Conservation (phyloP, 257 asterid genomes). For the Schizonepeta tenuifolia region DNA sequence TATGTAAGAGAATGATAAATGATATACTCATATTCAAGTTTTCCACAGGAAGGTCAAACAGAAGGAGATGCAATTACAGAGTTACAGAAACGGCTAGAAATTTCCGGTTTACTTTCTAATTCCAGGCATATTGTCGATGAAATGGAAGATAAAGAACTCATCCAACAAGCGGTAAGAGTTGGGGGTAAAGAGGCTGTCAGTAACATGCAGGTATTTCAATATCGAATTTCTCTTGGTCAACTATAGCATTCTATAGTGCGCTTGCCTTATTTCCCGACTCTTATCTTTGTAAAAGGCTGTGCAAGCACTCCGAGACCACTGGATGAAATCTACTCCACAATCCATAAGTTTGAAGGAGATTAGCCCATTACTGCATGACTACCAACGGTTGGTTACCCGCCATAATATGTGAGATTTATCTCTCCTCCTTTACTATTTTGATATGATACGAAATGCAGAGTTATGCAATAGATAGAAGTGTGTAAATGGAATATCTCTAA, state of each 20-base stretch:
- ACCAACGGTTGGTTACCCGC: conserved; percentile 65
- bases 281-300: conserved; percentile 55
- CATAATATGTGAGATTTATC: conserved; percentile 66
- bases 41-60: conserved; percentile 57
- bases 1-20: background rate
- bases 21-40: conserved; percentile 15
- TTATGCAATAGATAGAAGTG: background rate
- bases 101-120: conserved; percentile 53
- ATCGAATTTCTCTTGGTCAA: conserved; percentile 20
- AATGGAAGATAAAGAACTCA: conserved; percentile 72
- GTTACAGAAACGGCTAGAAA: conserved; percentile 62
- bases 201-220: conserved; percentile 58
- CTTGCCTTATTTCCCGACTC: conserved; percentile 33
- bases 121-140: conserved; percentile 54
- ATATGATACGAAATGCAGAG: conserved; percentile 8
- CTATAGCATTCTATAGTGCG: conserved; percentile 11
- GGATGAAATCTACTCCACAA: conserved; percentile 68
- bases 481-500: background rate
- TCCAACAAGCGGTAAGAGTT: conserved; percentile 62
- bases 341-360: conserved; percentile 81
- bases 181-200: conserved; percentile 48
- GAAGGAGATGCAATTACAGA: conserved; percentile 57
- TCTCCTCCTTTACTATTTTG: conserved; percentile 22
- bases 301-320: conserved; percentile 74
- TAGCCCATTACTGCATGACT: conserved; percentile 80